A percentile compares a stretch with the other conserved stretches of the same genome.
These are phyloP conservation scores for Anaeromyces robustus DNA, from an alignment of 192 early-diverging fungal species.

Conservation along the genomic window DNA sequence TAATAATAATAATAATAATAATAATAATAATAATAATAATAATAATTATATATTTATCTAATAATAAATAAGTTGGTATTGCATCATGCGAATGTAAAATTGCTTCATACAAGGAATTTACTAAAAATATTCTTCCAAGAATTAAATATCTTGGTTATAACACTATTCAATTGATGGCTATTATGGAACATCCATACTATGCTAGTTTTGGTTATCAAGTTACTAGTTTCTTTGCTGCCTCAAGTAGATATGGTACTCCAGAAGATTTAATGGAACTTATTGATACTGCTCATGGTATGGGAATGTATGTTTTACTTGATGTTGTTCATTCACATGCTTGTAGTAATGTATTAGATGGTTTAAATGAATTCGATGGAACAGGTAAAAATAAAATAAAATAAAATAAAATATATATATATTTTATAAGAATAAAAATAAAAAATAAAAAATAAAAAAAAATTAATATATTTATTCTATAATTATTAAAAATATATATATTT, in stretches of 20 bases:
- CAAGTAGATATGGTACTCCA: slow-evolving; percentile 64
- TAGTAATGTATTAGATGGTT: slow-evolving; percentile 85
- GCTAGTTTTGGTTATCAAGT: slow-evolving; percentile 97
- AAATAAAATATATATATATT: too few relatives aligned
- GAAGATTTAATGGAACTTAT: slow-evolving; percentile 85
- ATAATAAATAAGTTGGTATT: slow-evolving; percentile 46
- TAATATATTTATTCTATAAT: too few relatives aligned
- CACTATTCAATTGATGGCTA: slow-evolving; percentile 47
- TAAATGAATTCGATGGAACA: slow-evolving; percentile 90
- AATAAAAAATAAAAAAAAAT: too few relatives aligned
- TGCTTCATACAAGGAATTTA: slow-evolving; percentile 78
- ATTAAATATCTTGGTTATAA: slow-evolving; percentile 52
- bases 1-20: too few relatives aligned
- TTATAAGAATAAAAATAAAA: too few relatives aligned
- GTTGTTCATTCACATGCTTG: slow-evolving; percentile 92
- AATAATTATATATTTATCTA: too few relatives aligned
- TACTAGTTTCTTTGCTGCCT: slow-evolving; percentile 86
- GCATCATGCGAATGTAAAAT: slow-evolving; percentile 71
- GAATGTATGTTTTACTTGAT: slow-evolving; percentile 77
- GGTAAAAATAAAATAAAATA: too few relatives aligned
- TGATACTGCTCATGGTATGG: slow-evolving; percentile 81
- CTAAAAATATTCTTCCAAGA: slow-evolving; percentile 63
- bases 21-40: too few relatives aligned
- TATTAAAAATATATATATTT: too few relatives aligned
- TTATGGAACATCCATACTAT: slow-evolving; percentile 99